Base-by-base conservation (phyloP, 192 early-diverging fungal species). In the Backusella circina region DNA sequence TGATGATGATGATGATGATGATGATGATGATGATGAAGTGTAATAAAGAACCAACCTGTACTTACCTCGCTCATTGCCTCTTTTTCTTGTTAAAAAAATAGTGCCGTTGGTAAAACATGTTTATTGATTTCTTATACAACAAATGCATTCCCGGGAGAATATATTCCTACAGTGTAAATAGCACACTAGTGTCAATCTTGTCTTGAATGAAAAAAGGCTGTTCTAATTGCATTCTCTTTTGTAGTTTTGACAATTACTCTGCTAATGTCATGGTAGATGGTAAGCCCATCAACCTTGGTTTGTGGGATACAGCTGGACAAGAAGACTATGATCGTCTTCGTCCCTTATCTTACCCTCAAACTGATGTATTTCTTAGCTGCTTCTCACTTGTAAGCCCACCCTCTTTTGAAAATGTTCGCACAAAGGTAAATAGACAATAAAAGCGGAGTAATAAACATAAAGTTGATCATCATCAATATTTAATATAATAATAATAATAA, bases 71-170 rank as follows among this genome's bases (percentile, higher is more conserved):
- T 41, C 39, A 12, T 39, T 3, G 12, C 12, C 16, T 54, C 10
- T 9, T 54, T 54, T 18, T 16, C 2, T n/a, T 50, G 1, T n/a
- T n/a, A 50, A 54, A 6, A 10, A n/a, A 30, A 71, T 47, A 95
- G 94, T 90, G 93, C 94, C 65, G 94, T 95, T 67, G 93, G 93
- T 77, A 98, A 98, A 86, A 99, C 97, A 38, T 99, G 97, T 82
- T 91, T 97, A 37, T 86, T 99, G 71, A 99, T 99, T 84, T 91
- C 89, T 83, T 99, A 99, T 86, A 99, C 97, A 9, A 99, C 97
- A 77, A 99, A 99, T 88, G 97, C 97, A 26, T 99, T 99, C 84
- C 97, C 97, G n/a, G 97, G 96, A 68, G 96, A 98, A 88, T 99
- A 99, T 80, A 97, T 99, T 82, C 97, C 97, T 72, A 99, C 97